Evolutionary conservation across 2,329 filamentous ascomycete species (phyloP).

Genomic region (Aspergillus fischeri): DNA sequence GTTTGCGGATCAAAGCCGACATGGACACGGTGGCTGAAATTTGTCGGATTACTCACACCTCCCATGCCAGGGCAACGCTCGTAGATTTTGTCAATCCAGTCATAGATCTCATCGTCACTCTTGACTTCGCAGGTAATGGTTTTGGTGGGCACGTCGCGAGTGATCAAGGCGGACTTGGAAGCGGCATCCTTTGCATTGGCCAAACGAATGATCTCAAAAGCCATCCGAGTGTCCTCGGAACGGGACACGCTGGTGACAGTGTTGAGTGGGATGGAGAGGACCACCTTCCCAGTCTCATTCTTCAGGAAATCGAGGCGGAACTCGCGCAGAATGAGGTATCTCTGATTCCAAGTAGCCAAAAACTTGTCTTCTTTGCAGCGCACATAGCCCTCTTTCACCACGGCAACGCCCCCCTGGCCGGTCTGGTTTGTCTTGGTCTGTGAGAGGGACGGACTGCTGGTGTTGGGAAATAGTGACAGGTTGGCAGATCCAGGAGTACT

Average conservation of each 20-base stretch:
- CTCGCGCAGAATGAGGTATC: constrained; percentile 87
- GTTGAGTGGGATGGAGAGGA: constrained; percentile 78
- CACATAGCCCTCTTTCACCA: constrained; percentile 63
- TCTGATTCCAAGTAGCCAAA: constrained; percentile 82
- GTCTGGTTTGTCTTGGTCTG: constrained; percentile 56
- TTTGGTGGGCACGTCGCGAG: constrained; percentile 75
- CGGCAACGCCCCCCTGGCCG: constrained; percentile 63
- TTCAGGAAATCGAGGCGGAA: constrained; percentile 94
- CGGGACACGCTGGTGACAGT: constrained; percentile 87
- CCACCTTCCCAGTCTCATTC: constrained; percentile 78
- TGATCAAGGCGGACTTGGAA: constrained; percentile 65
- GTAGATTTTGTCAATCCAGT: constrained; percentile 98
- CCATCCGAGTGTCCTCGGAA: constrained; percentile 84
- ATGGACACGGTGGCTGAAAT: constrained; percentile 95
- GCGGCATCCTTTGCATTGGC: constrained; percentile 57
- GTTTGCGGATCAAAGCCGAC: constrained; percentile 96
- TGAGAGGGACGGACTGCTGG: constrained; percentile 67
- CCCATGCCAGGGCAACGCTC: constrained; percentile 96
- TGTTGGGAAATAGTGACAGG: constrained; percentile 62
- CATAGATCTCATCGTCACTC: constrained; percentile 92
- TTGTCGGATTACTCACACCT: constrained; percentile 95
- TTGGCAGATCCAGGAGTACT: constrained; percentile 52
- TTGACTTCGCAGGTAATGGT: constrained; percentile 91
- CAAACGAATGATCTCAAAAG: constrained; percentile 85
- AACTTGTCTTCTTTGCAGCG: constrained; percentile 73